Base-by-base conservation (phyloP, 1,284 basidiomycete species). In the Sanghuangporus baumii region DNA sequence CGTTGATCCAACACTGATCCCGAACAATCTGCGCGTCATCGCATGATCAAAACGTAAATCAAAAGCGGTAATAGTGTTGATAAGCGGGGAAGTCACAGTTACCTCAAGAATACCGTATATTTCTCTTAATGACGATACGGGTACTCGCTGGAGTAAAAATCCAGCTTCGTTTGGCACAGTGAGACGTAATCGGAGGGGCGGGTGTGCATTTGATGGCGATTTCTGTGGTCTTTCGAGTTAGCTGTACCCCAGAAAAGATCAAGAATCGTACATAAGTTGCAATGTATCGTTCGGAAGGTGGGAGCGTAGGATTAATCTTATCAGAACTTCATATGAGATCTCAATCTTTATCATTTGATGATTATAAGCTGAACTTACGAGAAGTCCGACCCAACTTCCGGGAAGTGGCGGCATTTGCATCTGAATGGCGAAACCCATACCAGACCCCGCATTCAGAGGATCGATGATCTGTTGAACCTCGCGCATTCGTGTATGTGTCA, bases 1-100 rank as follows among this genome's bases (percentile, higher is more conserved):
- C 87, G 69, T 91, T 91, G 16, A 91, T 70, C 89, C 89, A 91
- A 68, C 86, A 88, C 73, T 91, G 89, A 64, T 90, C 89, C 63
- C 81, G 80, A 1, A 91, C 87, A 67, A 91, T 81, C 88, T 90
- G 60, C 36, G 5, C 5, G 38, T n/a, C 46, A 52, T 18, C 43
- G 36, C 18, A 55, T 57, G 38, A 20, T 54, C 61, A 2, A 48
- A 23, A 37, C 12, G 52, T 14, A 54, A 54, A 37, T 54, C 52
- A 54, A 37, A 34, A 8, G 16, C 31, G 23, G 20, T 14, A 11
- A 36, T 18, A 12, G 4, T 16, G 31, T 37, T 55, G 52, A 41
- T 60, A 20, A 48, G 54, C n/a, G 31, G 18, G 60, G 59, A 51
- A 51, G 26, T 16, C 18, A 11, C 1, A 14, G 69, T 46, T 5